A percentile compares a stretch with the other conserved stretches of the same genome.
Evolutionary conservation across 2,329 filamentous ascomycete species (phyloP).

Genomic region (Colletotrichum endophyticum): DNA sequence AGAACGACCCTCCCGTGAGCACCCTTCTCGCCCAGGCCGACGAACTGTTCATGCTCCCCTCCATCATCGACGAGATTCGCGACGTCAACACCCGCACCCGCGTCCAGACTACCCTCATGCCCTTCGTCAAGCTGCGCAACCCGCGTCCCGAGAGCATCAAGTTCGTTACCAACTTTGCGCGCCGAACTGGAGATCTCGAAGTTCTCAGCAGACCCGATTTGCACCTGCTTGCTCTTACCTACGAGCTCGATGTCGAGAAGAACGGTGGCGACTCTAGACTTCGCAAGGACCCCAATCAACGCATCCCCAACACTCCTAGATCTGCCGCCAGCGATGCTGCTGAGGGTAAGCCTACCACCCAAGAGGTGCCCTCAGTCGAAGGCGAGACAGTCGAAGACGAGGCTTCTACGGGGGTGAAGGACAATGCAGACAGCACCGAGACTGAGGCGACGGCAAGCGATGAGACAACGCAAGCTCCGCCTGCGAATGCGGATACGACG

Average conservation of each 20-base stretch:
- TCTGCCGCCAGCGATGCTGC: constrained; percentile 49
- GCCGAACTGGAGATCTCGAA: constrained; percentile 85
- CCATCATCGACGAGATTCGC: constrained; percentile 86
- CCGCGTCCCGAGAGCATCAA: constrained; percentile 80
- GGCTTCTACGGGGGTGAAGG: background rate
- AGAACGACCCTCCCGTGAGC: constrained; percentile 86
- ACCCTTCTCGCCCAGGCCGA: constrained; percentile 81
- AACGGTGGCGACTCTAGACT: constrained; percentile 91
- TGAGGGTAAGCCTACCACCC: background rate
- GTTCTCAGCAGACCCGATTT: constrained; percentile 91
- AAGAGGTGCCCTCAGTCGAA: constrained; percentile 19
- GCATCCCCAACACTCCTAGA: constrained; percentile 70
- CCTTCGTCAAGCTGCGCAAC: constrained; percentile 79
- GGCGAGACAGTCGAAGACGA: constrained; percentile 19
- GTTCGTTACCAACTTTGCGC: constrained; percentile 82
- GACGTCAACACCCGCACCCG: constrained; percentile 81
- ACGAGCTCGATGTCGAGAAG: constrained; percentile 91
- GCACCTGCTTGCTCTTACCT: constrained; percentile 86
- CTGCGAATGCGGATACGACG: constrained; percentile 1
- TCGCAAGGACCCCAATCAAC: constrained; percentile 79
- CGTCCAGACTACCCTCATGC: constrained; percentile 82
- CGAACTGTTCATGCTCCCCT: constrained; percentile 80
- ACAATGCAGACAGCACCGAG: background rate
- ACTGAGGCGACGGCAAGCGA: background rate
- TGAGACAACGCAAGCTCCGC: background rate